Base-by-base conservation (phyloP, 2,329 filamentous ascomycete genomes). In the Diaporthe sp. region DNA sequence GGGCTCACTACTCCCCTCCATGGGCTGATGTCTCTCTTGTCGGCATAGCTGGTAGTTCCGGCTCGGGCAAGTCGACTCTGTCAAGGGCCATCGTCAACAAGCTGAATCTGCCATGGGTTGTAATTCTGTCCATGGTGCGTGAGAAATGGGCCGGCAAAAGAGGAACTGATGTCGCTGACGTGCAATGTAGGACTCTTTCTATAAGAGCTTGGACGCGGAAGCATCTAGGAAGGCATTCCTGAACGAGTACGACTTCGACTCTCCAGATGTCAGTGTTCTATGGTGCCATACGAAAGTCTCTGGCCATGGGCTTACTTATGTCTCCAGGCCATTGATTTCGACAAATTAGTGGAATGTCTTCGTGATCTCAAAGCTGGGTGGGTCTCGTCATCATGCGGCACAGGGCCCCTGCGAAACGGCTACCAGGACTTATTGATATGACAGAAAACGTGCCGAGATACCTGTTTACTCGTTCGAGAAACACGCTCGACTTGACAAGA, bases 21-120 rank as follows among this genome's bases (percentile, higher is more conserved):
- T 99, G 97, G 97, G 94, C 94, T 69, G 94, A 98, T 84, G 92
- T 98, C 79, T 96, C 94, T 85, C 98, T 99, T 80, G 98, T 99
- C 82, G 97, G 95, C 68, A 93, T 99, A 79, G 96, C 97, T 77
- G 97, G 97, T 50, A 97, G 95, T 84, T 98, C 96, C 38, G 97
- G 97, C 55, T 98, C 96, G 35, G 87, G 96, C 74, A 99, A 99
- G 87, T 98, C 96, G 9, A 98, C 96, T 9, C 87, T 99, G 71
- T 96, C 97, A 42, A 91, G 97, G 82, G 95, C 96, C 77, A 98
- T 99, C 79, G 94, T 98, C 77, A 93, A 91, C 80, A 93, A 94
- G 80, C 87, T 99, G 79, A 98, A 97, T 84, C 86, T 99, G 77
- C 97, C 97, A 73, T 99, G 97, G 96, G 97, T 99, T 76, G 96